Conservation (phyloP, 163 green algal genomes). For the Chlorella variabilis region DNA sequence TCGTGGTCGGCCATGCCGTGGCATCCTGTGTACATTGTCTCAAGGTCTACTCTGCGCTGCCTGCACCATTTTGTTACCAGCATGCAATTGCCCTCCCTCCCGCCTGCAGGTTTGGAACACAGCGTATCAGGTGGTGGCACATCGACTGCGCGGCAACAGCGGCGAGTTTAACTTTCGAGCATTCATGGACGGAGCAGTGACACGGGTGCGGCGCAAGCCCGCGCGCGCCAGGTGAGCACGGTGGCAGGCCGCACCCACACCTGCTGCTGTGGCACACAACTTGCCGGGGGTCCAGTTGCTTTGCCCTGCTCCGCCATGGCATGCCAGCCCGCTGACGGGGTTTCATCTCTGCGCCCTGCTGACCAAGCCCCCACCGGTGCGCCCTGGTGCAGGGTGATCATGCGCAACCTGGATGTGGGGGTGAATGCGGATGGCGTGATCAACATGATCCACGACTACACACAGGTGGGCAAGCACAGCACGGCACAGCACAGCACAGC, state of each 20-base stretch:
- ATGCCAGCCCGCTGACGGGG: no score
- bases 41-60: no score
- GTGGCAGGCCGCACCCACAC: no score
- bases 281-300: no score
- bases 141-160: constrained; percentile 21
- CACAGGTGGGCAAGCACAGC: constrained; percentile 29
- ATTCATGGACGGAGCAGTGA: constrained; percentile 67
- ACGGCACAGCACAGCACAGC: no score
- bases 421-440: constrained; percentile 70
- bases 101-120: constrained; percentile 35
- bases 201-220: constrained; percentile 68
- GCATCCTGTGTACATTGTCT: no score
- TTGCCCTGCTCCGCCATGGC: no score
- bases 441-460: constrained; percentile 68
- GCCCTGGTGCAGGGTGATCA: constrained; percentile 48
- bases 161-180: constrained; percentile 46
- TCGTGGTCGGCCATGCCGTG: no score
- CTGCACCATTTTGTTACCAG: no score
- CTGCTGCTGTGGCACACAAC: no score
- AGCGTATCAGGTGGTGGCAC: constrained; percentile 40
- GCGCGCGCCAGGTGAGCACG: constrained; percentile 52
- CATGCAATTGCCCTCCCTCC: neutral
- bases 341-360: neutral
- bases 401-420: constrained; percentile 59
- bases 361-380: neutral